Evolutionary conservation across 78 protist species (phyloP), one percentile per base, ranked within the genome.

Genomic region (Tieghemostelium lacteum): DNA sequence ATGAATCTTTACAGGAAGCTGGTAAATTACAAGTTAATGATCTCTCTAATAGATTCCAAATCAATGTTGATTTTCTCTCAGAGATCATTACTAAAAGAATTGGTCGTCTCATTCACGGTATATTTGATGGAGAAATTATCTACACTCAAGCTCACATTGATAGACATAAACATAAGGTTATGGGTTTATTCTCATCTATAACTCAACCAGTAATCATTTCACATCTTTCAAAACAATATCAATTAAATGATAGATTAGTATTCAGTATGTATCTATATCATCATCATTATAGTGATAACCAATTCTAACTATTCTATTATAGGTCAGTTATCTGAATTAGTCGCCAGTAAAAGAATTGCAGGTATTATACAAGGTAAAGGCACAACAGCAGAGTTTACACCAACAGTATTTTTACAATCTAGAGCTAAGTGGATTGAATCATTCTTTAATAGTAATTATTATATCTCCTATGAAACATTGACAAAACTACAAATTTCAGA

Each of bases 21-120:
- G 96, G 96, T 24, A 57, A 70, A 63, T 20, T 92, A 10, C 40
- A 73, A n/a, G 28, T 92, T 37, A 74, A 71, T 28, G 95, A 92
- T 50, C 70, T 92, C 14, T 86, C 92, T 19, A 33, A 66, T 66
- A 28, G 76, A 19, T 75, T 73, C 73, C 12, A 26, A 7, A 39
- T 92, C 8, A 49, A 72, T 3, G 24, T 60, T 28, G 95, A 92
- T n/a, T 71, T 75, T 17, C n/a, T 92, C 60, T 6, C n/a, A 5
- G 64, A 34, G 14, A 39, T 60, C 20, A 70, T 92, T 33, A 70
- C 73, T n/a, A 0, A 37, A 16, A 42, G 87, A n/a, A 36, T 92
- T 22, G 92, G 87, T 57, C 64, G 50, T 33, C 0, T 12, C 6
- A 86, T 72, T 20, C 50, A 60, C 19, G 73, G 63, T 37, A 62